A percentile compares a stretch with the other conserved stretches of the same genome.
phyloP scores from a whole-genome alignment of 2,329 filamentous ascomycete genomes.

The Emergomyces orientalis region DNA sequence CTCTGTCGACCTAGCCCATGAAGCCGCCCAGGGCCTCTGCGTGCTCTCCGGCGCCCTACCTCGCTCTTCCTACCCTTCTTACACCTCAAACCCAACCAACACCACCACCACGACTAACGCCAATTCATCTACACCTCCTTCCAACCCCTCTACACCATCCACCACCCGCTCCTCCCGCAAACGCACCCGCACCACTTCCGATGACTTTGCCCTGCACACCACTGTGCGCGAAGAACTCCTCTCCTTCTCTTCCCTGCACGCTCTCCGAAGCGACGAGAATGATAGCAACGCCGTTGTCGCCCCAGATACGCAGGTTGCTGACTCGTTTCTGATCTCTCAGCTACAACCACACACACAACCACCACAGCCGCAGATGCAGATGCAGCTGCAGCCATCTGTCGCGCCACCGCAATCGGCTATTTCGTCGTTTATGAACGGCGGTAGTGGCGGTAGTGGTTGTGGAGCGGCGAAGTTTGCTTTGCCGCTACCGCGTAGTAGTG shows the following conservation, averaged over 20 bases:
- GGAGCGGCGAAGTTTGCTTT: slow-evolving; percentile 19
- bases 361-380: slow-evolving; percentile 6
- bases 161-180: slow-evolving; percentile 25
- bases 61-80: slow-evolving; percentile 13
- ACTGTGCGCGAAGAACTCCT: slow-evolving; percentile 31
- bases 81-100: neutral
- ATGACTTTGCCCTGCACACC: slow-evolving; percentile 30
- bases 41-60: slow-evolving; percentile 30
- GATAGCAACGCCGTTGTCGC: slow-evolving; percentile 17
- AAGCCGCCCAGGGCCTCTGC: slow-evolving; percentile 35
- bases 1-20: slow-evolving; percentile 21
- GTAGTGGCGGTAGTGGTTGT: neutral
- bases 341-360: slow-evolving; percentile 17
- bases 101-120: neutral
- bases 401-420: neutral
- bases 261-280: slow-evolving; percentile 17
- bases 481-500: slow-evolving; percentile 19
- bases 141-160: slow-evolving; percentile 5
- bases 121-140: neutral
- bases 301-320: slow-evolving; percentile 25
- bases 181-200: slow-evolving; percentile 33
- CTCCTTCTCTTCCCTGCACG: slow-evolving; percentile 13
- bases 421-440: neutral
- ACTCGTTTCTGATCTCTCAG: slow-evolving; percentile 24
- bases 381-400: neutral